Base-by-base conservation (phyloP, 2,329 filamentous ascomycete species). In the Ascochyta clinopodiicola region DNA sequence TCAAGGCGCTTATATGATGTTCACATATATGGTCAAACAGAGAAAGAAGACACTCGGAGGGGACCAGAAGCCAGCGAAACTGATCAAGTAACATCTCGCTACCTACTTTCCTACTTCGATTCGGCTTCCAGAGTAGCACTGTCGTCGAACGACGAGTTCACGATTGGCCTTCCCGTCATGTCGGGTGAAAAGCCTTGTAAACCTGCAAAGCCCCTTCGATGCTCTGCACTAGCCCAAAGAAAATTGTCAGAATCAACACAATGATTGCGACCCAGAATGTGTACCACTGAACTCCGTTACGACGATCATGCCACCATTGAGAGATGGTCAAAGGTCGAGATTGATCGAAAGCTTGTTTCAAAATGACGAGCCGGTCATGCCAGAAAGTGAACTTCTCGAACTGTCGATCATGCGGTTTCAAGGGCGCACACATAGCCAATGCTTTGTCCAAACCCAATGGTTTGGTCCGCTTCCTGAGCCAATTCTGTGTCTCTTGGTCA, bases 221-320 rank as follows among this genome's bases (percentile, higher is more conserved):
- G 21, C 72, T 74, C 57, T 82, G 78, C 2, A 81, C 59, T 1
- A 82, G 15, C 0, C 78, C 78, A 56, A 81, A 80, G 15, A 81
- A 62, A 0, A 77, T 50, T 0, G 79, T 80, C 6, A 80, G 53
- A 2, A 67, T 35, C 0, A 79, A 56, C 1, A 71, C 68, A 2
- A 67, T 45, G 1, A 80, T 66, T 0, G 77, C 78, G 1, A 81
- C 72, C 79, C 79, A 82, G 45, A 81, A 78, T 1, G 76, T 80
- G 43, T 76, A 80, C 77, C 78, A 80, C 39, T 81, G 78, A 0
- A 75, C 72, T 0, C 73, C 70, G 25, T 78, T 77, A 1, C 79
- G 58, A 4, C 73, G 56, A 50, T 81, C 78, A 49, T 73, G 62
- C 79, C 76, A 74, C 79, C 44, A 80, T 74, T 0, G 63, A 63